phyloP scores from a whole-genome alignment of 768 basidiomycete genomes.

The Solioccasus polychromus region DNA sequence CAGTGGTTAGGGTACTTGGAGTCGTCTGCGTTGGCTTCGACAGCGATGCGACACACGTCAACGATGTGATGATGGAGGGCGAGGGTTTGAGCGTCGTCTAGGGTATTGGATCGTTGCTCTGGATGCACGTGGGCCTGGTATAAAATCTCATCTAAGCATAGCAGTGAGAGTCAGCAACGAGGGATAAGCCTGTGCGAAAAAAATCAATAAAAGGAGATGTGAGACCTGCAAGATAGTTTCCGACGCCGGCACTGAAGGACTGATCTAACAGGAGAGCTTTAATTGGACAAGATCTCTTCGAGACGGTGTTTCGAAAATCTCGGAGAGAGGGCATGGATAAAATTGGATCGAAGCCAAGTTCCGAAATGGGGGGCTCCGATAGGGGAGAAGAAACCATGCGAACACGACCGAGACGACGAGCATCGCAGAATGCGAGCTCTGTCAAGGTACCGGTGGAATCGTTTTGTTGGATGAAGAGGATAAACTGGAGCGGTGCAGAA shows the following conservation, averaged over 20 bases:
- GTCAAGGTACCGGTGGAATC: constrained; percentile 36
- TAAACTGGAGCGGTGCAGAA: constrained; percentile 54
- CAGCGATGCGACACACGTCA: constrained; percentile 58
- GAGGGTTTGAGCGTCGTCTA: constrained; percentile 47
- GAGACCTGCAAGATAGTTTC: constrained; percentile 78
- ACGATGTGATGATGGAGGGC: constrained; percentile 51
- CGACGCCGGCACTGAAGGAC: constrained; percentile 76
- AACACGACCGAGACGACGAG: constrained; percentile 67
- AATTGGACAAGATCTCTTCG: constrained; percentile 59
- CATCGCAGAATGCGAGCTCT: constrained; percentile 69
- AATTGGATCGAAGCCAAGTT: constrained; percentile 76
- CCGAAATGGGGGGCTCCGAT: constrained; percentile 65
- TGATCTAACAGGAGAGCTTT: constrained; percentile 79
- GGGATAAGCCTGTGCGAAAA: background rate
- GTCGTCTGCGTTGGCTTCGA: constrained; percentile 69
- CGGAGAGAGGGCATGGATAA: constrained; percentile 59
- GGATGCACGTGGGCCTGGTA: constrained; percentile 76
- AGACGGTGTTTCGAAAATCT: constrained; percentile 46
- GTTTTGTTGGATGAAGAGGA: constrained; percentile 52
- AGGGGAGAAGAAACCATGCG: constrained; percentile 57
- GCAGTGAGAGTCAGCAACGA: background rate
- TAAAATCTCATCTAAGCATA: constrained; percentile 57
- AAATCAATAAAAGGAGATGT: background rate
- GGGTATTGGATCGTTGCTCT: constrained; percentile 57
- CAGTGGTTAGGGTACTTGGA: constrained; percentile 62